Evolutionary conservation across 345 rosid species (phyloP).

Genomic region (Cardamine chenopodiifolia): DNA sequence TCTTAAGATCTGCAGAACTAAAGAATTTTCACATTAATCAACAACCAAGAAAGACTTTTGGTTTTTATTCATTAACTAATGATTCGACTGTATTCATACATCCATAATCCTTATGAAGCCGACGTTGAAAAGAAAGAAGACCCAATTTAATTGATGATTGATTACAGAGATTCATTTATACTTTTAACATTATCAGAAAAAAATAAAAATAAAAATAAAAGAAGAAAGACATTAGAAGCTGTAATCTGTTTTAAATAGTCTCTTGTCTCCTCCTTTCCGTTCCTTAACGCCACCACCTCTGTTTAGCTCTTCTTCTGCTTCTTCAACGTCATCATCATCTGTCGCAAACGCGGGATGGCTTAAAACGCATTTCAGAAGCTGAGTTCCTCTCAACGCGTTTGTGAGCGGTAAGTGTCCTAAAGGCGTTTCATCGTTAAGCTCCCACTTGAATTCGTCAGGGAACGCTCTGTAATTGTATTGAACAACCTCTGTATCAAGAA

Average conservation of each 20-base stretch:
- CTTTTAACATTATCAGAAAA: conserved; percentile 25
- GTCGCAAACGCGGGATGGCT: conserved; percentile 79
- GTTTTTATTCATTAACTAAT: not conserved
- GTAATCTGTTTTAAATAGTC: conserved; percentile 57
- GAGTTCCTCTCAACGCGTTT: conserved; percentile 89
- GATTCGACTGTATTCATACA: conserved; percentile 14
- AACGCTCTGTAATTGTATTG: conserved; percentile 87
- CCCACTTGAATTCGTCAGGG: conserved; percentile 87
- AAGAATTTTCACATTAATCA: not conserved
- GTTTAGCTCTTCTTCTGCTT: conserved; percentile 27
- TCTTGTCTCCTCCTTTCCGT: conserved; percentile 43
- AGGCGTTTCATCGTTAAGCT: conserved; percentile 70
- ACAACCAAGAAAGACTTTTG: not conserved
- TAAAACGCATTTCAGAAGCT: conserved; percentile 62
- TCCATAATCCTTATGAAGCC: conserved; percentile 17
- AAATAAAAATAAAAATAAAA: not conserved
- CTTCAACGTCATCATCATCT: conserved; percentile 43
- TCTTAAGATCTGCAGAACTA: not conserved
- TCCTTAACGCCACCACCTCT: conserved; percentile 22
- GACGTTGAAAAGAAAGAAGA: not conserved
- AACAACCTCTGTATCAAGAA: conserved; percentile 78
- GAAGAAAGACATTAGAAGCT: conserved; percentile 50
- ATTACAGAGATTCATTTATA: conserved; percentile 35
- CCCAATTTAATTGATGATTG: conserved; percentile 16
- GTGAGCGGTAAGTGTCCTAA: conserved; percentile 91